Evolutionary conservation across 148 eudicot species (phyloP).

Genomic region (Amaranthus cruentus): DNA sequence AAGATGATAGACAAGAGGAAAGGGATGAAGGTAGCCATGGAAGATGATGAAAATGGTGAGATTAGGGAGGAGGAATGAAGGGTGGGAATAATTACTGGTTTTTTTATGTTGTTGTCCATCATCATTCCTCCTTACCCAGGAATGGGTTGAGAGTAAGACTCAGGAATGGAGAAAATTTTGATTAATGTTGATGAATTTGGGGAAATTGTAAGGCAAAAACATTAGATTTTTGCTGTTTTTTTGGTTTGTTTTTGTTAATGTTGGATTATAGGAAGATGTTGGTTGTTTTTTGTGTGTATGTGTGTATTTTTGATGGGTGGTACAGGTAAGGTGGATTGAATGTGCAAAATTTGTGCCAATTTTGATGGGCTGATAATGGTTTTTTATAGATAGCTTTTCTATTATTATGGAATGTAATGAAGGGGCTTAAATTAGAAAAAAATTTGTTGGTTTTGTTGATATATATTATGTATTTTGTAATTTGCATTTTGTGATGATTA

Average conservation of each 20-base stretch:
- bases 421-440: conserved; percentile 15
- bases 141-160: conserved; percentile 9
- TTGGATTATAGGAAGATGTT: conserved; percentile 16
- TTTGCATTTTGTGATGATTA: too few species aligned
- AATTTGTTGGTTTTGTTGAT: neutral
- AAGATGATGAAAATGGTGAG: neutral
- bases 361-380: conserved; percentile 25
- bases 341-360: conserved; percentile 20
- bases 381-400: conserved; percentile 15
- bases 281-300: conserved; percentile 6
- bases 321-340: conserved; percentile 13
- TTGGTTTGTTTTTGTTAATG: conserved; percentile 8
- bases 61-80: conserved; percentile 30
- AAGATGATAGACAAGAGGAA: conserved; percentile 3
- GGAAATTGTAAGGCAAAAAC: neutral
- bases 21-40: neutral
- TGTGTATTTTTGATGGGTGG: conserved; percentile 22
- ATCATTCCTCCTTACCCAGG: conserved; percentile 35
- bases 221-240: neutral
- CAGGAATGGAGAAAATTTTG: neutral
- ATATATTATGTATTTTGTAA: too few species aligned
- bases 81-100: neutral
- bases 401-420: neutral
- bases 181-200: neutral
- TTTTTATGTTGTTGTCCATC: conserved; percentile 17